Conservation (phyloP, 202 grass and related monocot species). For the Carex arenaria region DNA sequence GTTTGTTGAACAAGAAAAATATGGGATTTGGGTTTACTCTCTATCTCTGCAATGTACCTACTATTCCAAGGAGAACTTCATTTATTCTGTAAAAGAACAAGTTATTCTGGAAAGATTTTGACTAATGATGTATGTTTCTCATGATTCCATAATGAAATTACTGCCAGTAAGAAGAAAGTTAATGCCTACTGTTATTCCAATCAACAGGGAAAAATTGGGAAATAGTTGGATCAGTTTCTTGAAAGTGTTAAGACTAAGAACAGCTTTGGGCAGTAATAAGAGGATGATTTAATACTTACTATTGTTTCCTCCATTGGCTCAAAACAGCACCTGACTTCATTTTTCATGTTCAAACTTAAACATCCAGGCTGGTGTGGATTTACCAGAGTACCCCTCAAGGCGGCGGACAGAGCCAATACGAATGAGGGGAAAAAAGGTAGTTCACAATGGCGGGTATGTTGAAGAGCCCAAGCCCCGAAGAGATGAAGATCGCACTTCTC, state of each 20-base stretch:
- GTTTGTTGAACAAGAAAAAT: not conserved
- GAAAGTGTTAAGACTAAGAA: not conserved
- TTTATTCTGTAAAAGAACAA: not conserved
- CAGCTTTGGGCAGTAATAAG: not conserved
- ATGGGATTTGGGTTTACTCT: not conserved
- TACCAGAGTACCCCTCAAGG: conserved; percentile 73
- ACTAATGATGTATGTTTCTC: not conserved
- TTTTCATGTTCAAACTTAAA: not conserved
- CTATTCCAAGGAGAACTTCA: not conserved
- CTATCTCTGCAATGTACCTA: not conserved
- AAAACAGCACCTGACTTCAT: not conserved
- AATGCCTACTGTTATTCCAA: not conserved
- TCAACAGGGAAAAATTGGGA: not conserved
- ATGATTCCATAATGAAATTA: not conserved
- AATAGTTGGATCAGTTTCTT: not conserved
- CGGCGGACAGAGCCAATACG: conserved; percentile 56
- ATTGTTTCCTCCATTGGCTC: not conserved
- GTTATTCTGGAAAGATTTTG: not conserved
- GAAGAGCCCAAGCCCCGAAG: conserved; percentile 60
- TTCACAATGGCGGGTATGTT: conserved; percentile 51
- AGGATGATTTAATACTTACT: not conserved
- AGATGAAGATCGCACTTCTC: conserved; percentile 49
- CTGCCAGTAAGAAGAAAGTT: not conserved
- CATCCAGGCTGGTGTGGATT: conserved; percentile 65
- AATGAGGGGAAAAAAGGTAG: conserved; percentile 85